Conservation (phyloP, 129 eudicot species). For the Solidago caesia region DNA sequence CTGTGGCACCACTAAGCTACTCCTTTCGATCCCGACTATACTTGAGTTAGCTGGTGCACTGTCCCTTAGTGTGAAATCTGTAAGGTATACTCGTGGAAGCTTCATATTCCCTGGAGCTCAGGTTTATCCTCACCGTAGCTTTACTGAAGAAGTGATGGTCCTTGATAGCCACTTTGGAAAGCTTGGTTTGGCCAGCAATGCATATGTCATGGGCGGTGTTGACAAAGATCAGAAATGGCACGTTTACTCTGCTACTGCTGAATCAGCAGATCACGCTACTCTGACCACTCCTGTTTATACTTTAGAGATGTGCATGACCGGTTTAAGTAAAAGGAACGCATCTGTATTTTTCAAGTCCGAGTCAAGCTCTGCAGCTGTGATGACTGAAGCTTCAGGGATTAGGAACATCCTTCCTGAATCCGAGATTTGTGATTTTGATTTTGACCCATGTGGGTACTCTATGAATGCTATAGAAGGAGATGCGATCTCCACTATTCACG, state of each 20-base stretch:
- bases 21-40: slow-evolving; percentile 76
- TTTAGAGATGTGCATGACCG: slow-evolving; percentile 89
- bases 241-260: slow-evolving; percentile 60
- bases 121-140: slow-evolving; percentile 73
- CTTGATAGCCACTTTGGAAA: slow-evolving; percentile 64
- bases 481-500: slow-evolving; percentile 80
- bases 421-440: slow-evolving; percentile 74
- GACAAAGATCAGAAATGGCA: slow-evolving; percentile 75
- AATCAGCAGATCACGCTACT: neutral
- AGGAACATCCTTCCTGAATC: slow-evolving; percentile 74
- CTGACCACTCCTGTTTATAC: slow-evolving; percentile 40
- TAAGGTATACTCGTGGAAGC: slow-evolving; percentile 78
- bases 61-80: slow-evolving; percentile 55
- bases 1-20: slow-evolving; percentile 90
- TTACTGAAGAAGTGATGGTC: slow-evolving; percentile 77
- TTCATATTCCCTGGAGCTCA: slow-evolving; percentile 85
- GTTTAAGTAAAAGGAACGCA: slow-evolving; percentile 60
- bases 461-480: slow-evolving; percentile 77
- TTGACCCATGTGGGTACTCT: slow-evolving; percentile 93
- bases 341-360: slow-evolving; percentile 63
- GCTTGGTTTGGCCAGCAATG: slow-evolving; percentile 53
- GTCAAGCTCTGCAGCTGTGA: slow-evolving; percentile 53
- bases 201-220: slow-evolving; percentile 60
- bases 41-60: slow-evolving; percentile 52
- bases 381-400: slow-evolving; percentile 77